These are phyloP conservation scores for Sicyos edulis DNA, from an alignment of 306 rosid genomes.

Conservation along the genomic window DNA sequence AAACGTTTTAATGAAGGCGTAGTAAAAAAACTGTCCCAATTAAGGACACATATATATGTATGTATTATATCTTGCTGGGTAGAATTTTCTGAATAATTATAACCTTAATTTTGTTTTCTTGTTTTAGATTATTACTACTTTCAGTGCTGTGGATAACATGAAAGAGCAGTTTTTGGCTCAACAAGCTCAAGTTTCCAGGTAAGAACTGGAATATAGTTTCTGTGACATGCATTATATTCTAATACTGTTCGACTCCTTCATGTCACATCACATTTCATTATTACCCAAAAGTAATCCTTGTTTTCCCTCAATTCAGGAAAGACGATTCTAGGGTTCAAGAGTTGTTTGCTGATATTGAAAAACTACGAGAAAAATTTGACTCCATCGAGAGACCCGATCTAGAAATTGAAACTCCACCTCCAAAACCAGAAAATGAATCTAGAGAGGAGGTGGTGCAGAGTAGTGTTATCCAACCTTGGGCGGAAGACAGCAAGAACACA, in stretches of 20 bases:
- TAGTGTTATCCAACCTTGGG: constrained; percentile 26
- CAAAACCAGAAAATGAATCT: constrained; percentile 41
- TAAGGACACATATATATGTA: no score
- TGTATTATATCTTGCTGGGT: background rate
- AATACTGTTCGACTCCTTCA: background rate
- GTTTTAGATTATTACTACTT: constrained; percentile 83
- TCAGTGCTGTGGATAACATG: constrained; percentile 94
- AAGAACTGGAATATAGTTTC: constrained; percentile 6
- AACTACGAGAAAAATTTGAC: constrained; percentile 59
- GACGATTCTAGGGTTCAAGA: constrained; percentile 63
- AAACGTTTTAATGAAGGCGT: background rate
- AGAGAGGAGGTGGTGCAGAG: constrained; percentile 35
- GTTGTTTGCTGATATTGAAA: constrained; percentile 63
- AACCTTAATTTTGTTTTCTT: constrained; percentile 20
- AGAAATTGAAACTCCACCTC: constrained; percentile 63
- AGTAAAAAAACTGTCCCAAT: background rate
- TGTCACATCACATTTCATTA: background rate
- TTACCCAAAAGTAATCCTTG: background rate
- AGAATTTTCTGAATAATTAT: background rate
- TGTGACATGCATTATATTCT: constrained; percentile 25
- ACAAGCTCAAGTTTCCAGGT: constrained; percentile 61
- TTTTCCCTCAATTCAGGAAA: constrained; percentile 47
- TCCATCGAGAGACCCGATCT: constrained; percentile 76
- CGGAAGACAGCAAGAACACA: constrained; percentile 26
- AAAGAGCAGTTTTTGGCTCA: constrained; percentile 77